phyloP scores from a whole-genome alignment of 2,329 filamentous ascomycete species.

The Ophiobolus disseminans region DNA sequence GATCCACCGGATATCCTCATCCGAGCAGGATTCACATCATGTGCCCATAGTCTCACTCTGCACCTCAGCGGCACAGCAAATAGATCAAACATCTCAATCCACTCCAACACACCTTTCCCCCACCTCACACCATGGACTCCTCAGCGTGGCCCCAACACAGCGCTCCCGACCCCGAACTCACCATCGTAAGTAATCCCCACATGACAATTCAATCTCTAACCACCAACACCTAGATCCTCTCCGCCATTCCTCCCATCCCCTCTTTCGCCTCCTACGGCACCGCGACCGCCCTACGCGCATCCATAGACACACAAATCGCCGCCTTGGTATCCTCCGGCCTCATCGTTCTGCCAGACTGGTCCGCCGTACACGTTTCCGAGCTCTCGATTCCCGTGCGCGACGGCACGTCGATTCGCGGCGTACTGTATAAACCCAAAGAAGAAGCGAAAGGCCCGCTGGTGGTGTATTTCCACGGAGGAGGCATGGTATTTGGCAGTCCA shows the following conservation, averaged over 20 bases:
- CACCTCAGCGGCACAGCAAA: too few species aligned
- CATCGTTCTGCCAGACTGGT: background rate
- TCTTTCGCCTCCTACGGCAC: background rate
- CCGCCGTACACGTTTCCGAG: background rate
- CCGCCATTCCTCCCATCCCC: background rate
- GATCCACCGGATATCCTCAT: too few species aligned
- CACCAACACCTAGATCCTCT: background rate
- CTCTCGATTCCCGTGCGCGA: background rate
- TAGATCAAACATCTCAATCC: too few species aligned
- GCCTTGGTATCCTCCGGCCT: background rate
- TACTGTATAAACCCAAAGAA: background rate
- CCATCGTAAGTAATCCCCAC: background rate
- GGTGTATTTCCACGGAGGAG: conserved; percentile 29
- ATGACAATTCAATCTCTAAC: background rate
- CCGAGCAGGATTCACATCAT: too few species aligned
- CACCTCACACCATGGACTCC: too few species aligned
- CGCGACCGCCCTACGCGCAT: background rate
- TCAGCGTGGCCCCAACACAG: too few species aligned
- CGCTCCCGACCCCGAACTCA: too few species aligned
- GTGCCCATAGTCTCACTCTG: too few species aligned
- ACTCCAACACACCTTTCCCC: too few species aligned
- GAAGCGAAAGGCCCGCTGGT: conserved; percentile 16
- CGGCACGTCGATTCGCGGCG: background rate
- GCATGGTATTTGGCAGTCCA: conserved; percentile 20
- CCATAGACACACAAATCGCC: background rate